These are phyloP conservation scores for Phytophthora pistaciae DNA, from an alignment of 352 stramenopile genomes.

Conservation along the genomic window DNA sequence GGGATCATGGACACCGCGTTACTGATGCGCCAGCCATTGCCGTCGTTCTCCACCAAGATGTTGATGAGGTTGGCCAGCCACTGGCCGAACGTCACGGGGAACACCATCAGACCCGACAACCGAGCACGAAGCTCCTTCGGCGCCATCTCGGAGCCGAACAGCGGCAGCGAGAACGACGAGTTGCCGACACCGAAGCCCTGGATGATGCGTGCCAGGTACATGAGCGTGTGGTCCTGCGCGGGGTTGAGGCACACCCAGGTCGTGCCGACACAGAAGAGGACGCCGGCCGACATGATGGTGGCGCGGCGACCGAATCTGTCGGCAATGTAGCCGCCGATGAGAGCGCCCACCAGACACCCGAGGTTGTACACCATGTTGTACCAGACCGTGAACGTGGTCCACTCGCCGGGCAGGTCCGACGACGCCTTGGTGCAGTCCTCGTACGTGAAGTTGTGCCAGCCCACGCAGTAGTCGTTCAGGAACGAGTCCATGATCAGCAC, in stretches of 20 bases:
- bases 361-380: constrained; percentile 56
- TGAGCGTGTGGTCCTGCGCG: constrained; percentile 27
- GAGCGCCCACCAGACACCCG: constrained; percentile 39
- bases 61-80: constrained; percentile 47
- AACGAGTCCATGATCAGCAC: constrained; percentile 48
- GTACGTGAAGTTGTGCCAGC: constrained; percentile 45
- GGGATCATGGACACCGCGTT: constrained; percentile 46
- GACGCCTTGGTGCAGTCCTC: constrained; percentile 30
- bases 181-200: constrained; percentile 51
- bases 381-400: constrained; percentile 43
- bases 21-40: constrained; percentile 42
- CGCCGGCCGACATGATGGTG: constrained; percentile 39
- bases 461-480: constrained; percentile 49
- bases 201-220: constrained; percentile 42
- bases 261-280: constrained; percentile 46
- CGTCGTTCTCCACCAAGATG: constrained; percentile 30
- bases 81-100: constrained; percentile 34
- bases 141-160: constrained; percentile 51
- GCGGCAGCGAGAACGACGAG: constrained; percentile 42
- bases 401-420: constrained; percentile 31
- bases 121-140: constrained; percentile 45
- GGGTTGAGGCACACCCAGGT: constrained; percentile 40
- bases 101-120: constrained; percentile 45
- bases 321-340: constrained; percentile 41
- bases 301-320: constrained; percentile 36